These are phyloP conservation scores for Benincasa hispida DNA, from an alignment of 306 rosid genomes.

Conservation along the genomic window DNA sequence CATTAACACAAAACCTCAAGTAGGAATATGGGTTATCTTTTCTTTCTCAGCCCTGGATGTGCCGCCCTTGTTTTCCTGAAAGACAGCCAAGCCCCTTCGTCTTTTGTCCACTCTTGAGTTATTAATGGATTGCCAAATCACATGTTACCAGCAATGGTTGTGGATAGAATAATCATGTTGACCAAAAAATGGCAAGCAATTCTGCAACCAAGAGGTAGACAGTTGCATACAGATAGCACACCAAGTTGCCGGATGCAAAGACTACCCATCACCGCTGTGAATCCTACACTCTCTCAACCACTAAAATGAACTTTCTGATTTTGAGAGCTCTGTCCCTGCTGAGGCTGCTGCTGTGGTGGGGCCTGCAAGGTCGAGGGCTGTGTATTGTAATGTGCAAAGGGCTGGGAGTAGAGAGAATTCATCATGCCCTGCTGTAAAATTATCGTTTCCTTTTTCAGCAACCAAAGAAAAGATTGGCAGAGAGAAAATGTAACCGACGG, in stretches of 20 bases:
- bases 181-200: constrained; percentile 28
- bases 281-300: constrained; percentile 50
- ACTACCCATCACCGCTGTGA: constrained; percentile 77
- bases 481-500: not conserved
- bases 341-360: constrained; percentile 65
- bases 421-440: constrained; percentile 47
- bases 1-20: constrained; percentile 52
- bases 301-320: constrained; percentile 85
- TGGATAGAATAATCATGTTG: constrained; percentile 14
- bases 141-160: constrained; percentile 20
- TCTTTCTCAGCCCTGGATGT: constrained; percentile 64
- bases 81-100: constrained; percentile 27
- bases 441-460: not conserved
- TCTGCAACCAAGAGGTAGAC: constrained; percentile 36
- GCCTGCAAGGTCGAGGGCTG: constrained; percentile 77
- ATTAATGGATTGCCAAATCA: constrained; percentile 11
- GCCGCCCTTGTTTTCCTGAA: constrained; percentile 39
- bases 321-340: constrained; percentile 83
- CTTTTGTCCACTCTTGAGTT: constrained; percentile 27
- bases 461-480: not conserved
- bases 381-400: constrained; percentile 89
- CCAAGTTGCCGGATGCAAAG: constrained; percentile 77
- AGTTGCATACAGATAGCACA: constrained; percentile 58
- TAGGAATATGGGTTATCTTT: constrained; percentile 63
- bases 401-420: constrained; percentile 93